Evolutionary conservation across 2,329 filamentous ascomycete species (phyloP).

Genomic region (Cercospora sesami): DNA sequence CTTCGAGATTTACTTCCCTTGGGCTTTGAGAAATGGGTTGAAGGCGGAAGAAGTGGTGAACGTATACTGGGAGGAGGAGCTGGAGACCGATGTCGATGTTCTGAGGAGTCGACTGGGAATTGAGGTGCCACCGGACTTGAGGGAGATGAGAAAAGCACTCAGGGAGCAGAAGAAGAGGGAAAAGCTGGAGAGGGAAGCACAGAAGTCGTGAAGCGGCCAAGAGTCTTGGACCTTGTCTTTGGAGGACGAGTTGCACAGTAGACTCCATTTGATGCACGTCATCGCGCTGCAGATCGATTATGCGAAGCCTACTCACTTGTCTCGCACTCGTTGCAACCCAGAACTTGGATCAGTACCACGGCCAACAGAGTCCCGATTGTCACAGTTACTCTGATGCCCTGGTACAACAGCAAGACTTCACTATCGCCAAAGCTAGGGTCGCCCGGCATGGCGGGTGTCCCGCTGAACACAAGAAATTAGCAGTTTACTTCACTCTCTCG

Average conservation of each 20-base stretch:
- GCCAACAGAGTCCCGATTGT: too few relatives aligned
- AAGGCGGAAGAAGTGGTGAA: slow-evolving; percentile 81
- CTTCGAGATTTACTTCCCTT: slow-evolving; percentile 75
- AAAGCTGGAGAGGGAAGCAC: slow-evolving; percentile 49
- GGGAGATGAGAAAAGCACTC: slow-evolving; percentile 70
- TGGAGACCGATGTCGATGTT: slow-evolving; percentile 78
- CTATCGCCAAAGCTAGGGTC: too few relatives aligned
- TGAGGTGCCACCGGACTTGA: slow-evolving; percentile 83
- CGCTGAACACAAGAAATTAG: too few relatives aligned
- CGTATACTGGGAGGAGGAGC: slow-evolving; percentile 95
- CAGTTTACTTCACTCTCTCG: too few relatives aligned
- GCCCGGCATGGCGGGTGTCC: too few relatives aligned
- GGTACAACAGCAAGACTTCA: too few relatives aligned
- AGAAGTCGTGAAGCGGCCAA: not conserved
- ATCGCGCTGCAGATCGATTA: not conserved
- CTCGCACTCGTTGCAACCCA: not conserved
- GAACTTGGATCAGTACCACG: too few relatives aligned
- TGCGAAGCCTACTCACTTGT: not conserved
- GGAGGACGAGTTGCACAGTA: not conserved
- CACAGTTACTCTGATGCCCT: too few relatives aligned
- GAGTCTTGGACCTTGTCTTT: too few relatives aligned
- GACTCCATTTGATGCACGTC: not conserved
- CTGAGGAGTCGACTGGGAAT: slow-evolving; percentile 75
- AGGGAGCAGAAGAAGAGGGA: slow-evolving; percentile 67
- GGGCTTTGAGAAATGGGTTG: slow-evolving; percentile 83